Conservation (phyloP, 495 filamentous ascomycete species). For the Annulohypoxylon stygium region DNA sequence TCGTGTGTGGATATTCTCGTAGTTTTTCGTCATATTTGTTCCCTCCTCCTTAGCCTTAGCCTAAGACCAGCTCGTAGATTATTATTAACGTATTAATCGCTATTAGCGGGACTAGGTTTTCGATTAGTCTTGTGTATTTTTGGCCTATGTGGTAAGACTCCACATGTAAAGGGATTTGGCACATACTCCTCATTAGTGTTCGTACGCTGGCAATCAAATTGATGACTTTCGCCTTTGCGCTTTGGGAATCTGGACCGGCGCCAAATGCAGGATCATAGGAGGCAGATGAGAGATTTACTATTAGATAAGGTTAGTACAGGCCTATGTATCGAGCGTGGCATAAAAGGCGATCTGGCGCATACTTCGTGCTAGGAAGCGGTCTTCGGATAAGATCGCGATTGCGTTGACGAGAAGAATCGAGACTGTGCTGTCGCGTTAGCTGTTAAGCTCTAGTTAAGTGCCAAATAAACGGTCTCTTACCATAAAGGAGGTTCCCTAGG, state of each 20-base stretch:
- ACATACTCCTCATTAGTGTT: slow-evolving; percentile 94
- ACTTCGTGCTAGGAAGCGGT: slow-evolving; percentile 97
- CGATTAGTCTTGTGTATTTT: slow-evolving; percentile 19
- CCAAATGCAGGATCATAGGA: slow-evolving; percentile 81
- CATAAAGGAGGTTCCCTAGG: slow-evolving; percentile 81
- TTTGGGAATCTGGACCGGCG: slow-evolving; percentile 72
- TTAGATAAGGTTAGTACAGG: slow-evolving; percentile 11
- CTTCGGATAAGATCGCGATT: slow-evolving; percentile 95
- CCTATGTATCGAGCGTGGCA: not conserved
- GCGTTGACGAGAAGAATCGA: slow-evolving; percentile 90
- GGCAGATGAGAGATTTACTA: slow-evolving; percentile 83
- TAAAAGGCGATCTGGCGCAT: slow-evolving; percentile 53
- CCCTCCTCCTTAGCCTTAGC: slow-evolving; percentile 57
- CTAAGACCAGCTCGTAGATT: slow-evolving; percentile 87
- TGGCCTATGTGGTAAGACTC: not conserved
- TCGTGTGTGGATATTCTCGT: slow-evolving; percentile 25
- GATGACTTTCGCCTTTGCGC: slow-evolving; percentile 87
- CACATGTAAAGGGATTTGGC: slow-evolving; percentile 13
- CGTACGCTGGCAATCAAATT: slow-evolving; percentile 91
- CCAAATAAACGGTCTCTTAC: slow-evolving; percentile 55
- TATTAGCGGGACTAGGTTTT: slow-evolving; percentile 85
- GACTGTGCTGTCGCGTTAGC: slow-evolving; percentile 63
- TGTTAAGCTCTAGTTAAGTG: slow-evolving; percentile 26
- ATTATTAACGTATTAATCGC: slow-evolving; percentile 91
- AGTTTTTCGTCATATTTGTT: not conserved